Evolutionary conservation across 2,329 filamentous ascomycete species (phyloP).

Genomic region (Podosphaera fusca): DNA sequence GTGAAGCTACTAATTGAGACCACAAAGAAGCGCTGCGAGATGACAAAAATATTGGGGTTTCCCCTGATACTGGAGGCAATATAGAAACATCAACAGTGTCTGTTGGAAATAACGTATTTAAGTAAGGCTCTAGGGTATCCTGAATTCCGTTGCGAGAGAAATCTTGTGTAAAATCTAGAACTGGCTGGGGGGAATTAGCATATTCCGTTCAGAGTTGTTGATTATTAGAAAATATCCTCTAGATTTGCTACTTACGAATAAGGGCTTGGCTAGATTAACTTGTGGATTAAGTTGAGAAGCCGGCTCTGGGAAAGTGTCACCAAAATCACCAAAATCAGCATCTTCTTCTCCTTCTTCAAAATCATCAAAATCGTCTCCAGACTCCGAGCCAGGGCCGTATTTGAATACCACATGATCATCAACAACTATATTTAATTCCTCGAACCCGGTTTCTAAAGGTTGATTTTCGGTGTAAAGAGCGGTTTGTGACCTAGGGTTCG

Average conservation of each 20-base stretch:
- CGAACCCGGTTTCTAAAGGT: conserved; percentile 13
- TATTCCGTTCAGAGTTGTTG: conserved; percentile 3
- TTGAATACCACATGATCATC: conserved; percentile 39
- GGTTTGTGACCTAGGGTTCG: conserved; percentile 24
- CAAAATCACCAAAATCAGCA: conserved; percentile 29
- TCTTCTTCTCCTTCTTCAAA: conserved; percentile 32
- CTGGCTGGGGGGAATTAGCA: conserved; percentile 25
- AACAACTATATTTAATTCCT: conserved; percentile 16
- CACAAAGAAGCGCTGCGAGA: conserved; percentile 76
- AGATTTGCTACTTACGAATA: conserved; percentile 22
- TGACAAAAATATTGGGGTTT: conserved; percentile 51
- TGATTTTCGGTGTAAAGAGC: conserved; percentile 19
- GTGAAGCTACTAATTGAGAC: conserved; percentile 88
- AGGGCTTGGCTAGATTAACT: conserved; percentile 15
- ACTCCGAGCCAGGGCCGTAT: conserved; percentile 25
- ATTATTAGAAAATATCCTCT: conserved; percentile 5
- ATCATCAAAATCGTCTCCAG: conserved; percentile 48
- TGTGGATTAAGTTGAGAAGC: conserved; percentile 18
- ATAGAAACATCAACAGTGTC: conserved; percentile 28
- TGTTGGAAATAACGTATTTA: conserved; percentile 41
- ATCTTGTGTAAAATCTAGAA: conserved; percentile 43
- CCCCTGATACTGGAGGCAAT: conserved; percentile 21
- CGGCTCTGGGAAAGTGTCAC: conserved; percentile 39
- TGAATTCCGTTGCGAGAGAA: conserved; percentile 34
- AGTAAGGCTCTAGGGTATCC: conserved; percentile 38